phyloP scores from a whole-genome alignment of 2,329 filamentous ascomycete genomes.

The Trichoderma sp. region DNA sequence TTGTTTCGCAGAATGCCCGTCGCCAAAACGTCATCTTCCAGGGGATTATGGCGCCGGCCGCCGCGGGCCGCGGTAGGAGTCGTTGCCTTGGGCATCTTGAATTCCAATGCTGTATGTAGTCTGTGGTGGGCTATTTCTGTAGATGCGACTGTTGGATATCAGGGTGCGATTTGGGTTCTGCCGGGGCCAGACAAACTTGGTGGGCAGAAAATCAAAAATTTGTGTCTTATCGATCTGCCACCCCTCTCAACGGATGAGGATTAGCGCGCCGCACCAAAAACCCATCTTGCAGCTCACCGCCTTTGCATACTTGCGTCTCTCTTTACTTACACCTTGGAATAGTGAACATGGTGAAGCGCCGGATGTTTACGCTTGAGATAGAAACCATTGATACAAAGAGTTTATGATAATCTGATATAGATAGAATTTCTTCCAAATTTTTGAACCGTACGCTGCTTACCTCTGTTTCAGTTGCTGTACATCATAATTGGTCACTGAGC shows the following conservation, averaged over 20 bases:
- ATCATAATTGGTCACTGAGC: background rate
- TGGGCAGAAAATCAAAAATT: slow-evolving; percentile 36
- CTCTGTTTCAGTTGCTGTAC: background rate
- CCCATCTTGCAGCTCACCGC: slow-evolving; percentile 31
- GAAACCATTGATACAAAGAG: background rate
- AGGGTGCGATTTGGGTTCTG: background rate
- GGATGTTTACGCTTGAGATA: background rate
- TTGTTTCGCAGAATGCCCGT: slow-evolving; percentile 70
- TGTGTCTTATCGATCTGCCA: slow-evolving; percentile 41
- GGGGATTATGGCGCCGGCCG: slow-evolving; percentile 78
- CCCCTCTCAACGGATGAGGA: slow-evolving; percentile 34
- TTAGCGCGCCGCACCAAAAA: slow-evolving; percentile 26
- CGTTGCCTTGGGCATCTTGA: slow-evolving; percentile 75
- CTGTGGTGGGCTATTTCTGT: background rate
- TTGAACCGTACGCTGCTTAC: background rate
- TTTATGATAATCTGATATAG: background rate
- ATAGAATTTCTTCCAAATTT: background rate
- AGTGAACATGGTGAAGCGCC: background rate
- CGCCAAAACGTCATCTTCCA: slow-evolving; percentile 81
- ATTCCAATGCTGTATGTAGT: background rate
- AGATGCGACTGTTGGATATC: background rate
- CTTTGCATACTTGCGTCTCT: slow-evolving; percentile 20
- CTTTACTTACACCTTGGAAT: background rate
- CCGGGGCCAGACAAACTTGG: slow-evolving; percentile 16
- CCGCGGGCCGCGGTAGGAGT: slow-evolving; percentile 56